These are phyloP conservation scores for Tetracentron sinense DNA, from an alignment of 164 flowering plant species.

Conservation along the genomic window DNA sequence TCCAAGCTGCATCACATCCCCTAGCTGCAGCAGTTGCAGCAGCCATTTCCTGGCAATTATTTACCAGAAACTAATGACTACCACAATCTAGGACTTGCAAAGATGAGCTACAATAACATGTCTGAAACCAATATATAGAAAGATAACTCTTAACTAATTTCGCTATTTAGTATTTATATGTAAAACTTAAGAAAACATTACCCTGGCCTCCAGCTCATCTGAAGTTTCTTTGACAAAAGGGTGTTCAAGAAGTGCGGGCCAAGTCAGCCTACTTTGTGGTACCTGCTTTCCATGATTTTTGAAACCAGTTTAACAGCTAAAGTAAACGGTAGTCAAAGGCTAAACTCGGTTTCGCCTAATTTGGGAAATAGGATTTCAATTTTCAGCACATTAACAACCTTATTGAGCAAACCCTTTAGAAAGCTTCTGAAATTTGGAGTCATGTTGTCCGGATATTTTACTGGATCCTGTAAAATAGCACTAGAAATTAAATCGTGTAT, in stretches of 20 bases:
- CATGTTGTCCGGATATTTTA: slow-evolving; percentile 94
- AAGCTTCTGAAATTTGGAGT: slow-evolving; percentile 75
- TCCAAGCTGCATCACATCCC: slow-evolving; percentile 46
- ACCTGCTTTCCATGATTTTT: slow-evolving; percentile 42
- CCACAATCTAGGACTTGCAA: neutral
- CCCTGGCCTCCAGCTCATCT: slow-evolving; percentile 61
- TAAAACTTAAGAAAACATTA: slow-evolving; percentile 20
- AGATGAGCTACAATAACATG: neutral
- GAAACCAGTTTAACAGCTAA: slow-evolving; percentile 4
- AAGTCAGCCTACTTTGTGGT: slow-evolving; percentile 81
- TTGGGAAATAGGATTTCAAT: neutral
- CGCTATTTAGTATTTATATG: neutral
- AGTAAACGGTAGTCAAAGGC: neutral
- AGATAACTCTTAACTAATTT: too few species aligned
- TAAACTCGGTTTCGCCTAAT: neutral
- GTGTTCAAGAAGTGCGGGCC: slow-evolving; percentile 96
- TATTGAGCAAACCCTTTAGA: slow-evolving; percentile 87
- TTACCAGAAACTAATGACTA: slow-evolving; percentile 7
- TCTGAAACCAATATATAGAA: neutral
- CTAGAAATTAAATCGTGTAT: neutral
- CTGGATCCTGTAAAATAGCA: slow-evolving; percentile 73
- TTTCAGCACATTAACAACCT: slow-evolving; percentile 43
- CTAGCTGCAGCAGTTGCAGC: slow-evolving; percentile 40
- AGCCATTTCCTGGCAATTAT: slow-evolving; percentile 45
- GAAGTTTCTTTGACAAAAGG: slow-evolving; percentile 80